Conservation (phyloP, 768 basidiomycete species). For the Rossbeevera mucosa region DNA sequence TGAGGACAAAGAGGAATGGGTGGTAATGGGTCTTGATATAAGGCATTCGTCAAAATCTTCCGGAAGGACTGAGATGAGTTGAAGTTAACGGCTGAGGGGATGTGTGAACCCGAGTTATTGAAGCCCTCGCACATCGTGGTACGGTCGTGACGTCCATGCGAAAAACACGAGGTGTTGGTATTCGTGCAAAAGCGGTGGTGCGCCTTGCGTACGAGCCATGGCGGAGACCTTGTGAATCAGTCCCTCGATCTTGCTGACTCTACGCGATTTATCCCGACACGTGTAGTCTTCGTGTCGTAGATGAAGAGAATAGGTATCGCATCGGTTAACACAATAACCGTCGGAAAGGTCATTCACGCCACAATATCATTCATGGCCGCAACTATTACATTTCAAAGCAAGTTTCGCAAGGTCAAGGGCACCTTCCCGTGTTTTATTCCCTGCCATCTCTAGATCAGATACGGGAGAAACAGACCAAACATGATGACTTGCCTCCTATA, state of each 20-base stretch:
- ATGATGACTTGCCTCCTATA: slow-evolving; percentile 69
- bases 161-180: slow-evolving; percentile 31
- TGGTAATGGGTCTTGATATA: slow-evolving; percentile 53
- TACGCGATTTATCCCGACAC: slow-evolving; percentile 10
- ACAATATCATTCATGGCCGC: slow-evolving; percentile 15
- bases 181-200: slow-evolving; percentile 7
- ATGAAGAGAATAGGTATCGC: slow-evolving; percentile 5
- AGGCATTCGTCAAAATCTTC: slow-evolving; percentile 30
- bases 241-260: slow-evolving; percentile 7
- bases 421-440: slow-evolving; percentile 87
- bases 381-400: slow-evolving; percentile 44
- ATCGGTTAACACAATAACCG: slow-evolving; percentile 4
- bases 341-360: slow-evolving; percentile 13
- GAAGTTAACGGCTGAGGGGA: slow-evolving; percentile 11
- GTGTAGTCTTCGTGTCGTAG: slow-evolving; percentile 12
- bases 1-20: slow-evolving; percentile 58
- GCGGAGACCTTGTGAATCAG: slow-evolving; percentile 4
- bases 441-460: slow-evolving; percentile 35
- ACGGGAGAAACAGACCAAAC: neutral
- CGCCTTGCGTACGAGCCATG: neutral
- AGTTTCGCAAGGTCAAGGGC: slow-evolving; percentile 73
- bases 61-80: slow-evolving; percentile 6
- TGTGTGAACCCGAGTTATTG: slow-evolving; percentile 12
- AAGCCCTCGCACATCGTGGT: slow-evolving; percentile 20
- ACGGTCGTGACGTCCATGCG: slow-evolving; percentile 28